Evolutionary conservation across 495 filamentous ascomycete genomes (phyloP).

Genomic region (Hyaloscypha finlandica): DNA sequence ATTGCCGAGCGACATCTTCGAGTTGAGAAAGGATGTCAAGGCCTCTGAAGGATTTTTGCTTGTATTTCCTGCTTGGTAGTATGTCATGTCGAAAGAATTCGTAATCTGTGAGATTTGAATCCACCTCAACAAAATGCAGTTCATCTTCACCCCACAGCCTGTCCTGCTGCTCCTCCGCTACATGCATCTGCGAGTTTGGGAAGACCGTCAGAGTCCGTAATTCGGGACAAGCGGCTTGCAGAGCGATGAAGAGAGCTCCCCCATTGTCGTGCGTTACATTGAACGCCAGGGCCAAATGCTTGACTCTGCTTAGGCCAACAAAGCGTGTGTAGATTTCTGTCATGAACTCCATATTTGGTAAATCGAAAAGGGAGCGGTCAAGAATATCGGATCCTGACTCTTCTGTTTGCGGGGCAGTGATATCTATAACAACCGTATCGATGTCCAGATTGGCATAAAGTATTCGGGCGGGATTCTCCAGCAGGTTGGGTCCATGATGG

Average conservation of each 20-base stretch:
- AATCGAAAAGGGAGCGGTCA: conserved; percentile 15
- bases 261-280: conserved; percentile 14
- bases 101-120: conserved; percentile 20
- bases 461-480: background rate
- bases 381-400: background rate
- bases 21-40: background rate
- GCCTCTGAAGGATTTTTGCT: conserved; percentile 6
- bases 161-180: background rate
- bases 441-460: conserved; percentile 4
- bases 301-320: conserved; percentile 1
- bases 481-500: background rate
- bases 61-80: background rate
- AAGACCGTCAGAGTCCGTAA: conserved; percentile 14
- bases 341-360: conserved; percentile 10
- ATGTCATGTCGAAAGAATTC: background rate
- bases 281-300: conserved; percentile 14
- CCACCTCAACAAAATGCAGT: conserved; percentile 11
- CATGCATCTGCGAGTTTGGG: conserved; percentile 10
- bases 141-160: background rate
- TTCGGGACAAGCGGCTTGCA: conserved; percentile 9
- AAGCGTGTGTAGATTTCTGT: background rate
- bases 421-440: conserved; percentile 11
- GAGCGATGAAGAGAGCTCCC: conserved; percentile 1
- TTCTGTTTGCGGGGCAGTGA: background rate
- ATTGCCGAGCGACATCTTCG: conserved; percentile 2